Percentiles rank a stretch among this genome's conserved stretches.
Conservation (phyloP, 176 grass and related monocot species). For the Alloteropsis semialata region DNA sequence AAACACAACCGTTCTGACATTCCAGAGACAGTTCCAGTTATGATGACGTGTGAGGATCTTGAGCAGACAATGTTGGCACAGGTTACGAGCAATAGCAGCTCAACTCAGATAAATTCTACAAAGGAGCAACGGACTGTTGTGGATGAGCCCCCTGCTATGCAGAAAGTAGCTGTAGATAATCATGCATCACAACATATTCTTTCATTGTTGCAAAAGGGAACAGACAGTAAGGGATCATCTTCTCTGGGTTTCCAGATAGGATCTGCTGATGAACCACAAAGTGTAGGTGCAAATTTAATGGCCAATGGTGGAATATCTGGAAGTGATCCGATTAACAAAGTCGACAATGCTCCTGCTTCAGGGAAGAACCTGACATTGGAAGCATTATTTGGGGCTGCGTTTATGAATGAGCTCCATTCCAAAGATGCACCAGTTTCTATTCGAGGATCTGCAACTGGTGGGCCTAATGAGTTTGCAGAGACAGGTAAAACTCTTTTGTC, state of each 20-base stretch:
- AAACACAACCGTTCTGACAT: conserved; percentile 36
- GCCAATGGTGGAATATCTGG: conserved; percentile 36
- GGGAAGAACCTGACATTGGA: conserved; percentile 67
- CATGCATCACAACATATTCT: conserved; percentile 88
- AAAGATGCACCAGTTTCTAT: conserved; percentile 85
- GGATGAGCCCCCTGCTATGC: conserved; percentile 24
- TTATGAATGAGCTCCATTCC: conserved; percentile 96
- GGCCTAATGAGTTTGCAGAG: conserved; percentile 35
- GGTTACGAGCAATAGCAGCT: conserved; percentile 28
- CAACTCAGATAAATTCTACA: conserved; percentile 30
- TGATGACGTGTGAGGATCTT: conserved; percentile 95
- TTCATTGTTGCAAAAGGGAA: conserved; percentile 74
- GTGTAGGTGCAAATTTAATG: conserved; percentile 28
- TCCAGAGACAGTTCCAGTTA: conserved; percentile 47
- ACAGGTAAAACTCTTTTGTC: conserved; percentile 28
- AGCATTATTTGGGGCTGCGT: conserved; percentile 79
- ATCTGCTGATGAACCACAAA: conserved; percentile 30
- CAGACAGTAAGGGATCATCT: conserved; percentile 40
- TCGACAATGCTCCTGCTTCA: conserved; percentile 47
- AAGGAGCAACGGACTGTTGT: conserved; percentile 28
- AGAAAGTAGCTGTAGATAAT: conserved; percentile 59
- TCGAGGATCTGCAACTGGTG: conserved; percentile 48
- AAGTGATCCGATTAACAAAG: conserved; percentile 32
- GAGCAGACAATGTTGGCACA: conserved; percentile 84
- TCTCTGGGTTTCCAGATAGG: conserved; percentile 38